A percentile compares a stretch with the other conserved stretches of the same genome.
Evolutionary conservation across 2,329 filamentous ascomycete species (phyloP).

Genomic region (Talaromyces sp.): DNA sequence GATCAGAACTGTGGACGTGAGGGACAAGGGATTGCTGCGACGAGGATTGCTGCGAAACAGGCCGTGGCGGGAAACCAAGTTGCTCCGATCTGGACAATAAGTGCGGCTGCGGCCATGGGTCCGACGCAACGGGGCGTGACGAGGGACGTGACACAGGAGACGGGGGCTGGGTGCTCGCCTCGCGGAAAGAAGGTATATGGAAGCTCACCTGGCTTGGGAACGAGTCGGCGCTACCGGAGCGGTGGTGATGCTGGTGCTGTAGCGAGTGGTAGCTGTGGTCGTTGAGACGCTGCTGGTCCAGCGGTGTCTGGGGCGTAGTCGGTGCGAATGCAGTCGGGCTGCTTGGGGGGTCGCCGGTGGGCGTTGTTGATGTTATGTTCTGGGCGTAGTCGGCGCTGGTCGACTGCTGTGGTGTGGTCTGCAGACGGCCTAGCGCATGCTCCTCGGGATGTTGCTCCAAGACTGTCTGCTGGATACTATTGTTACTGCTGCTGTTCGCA

Average conservation of each 20-base stretch:
- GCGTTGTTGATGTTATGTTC: not conserved
- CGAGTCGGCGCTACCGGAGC: slow-evolving; percentile 16
- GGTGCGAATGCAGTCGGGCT: slow-evolving; percentile 2
- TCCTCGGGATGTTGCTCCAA: not conserved
- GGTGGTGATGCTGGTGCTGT: slow-evolving; percentile 17
- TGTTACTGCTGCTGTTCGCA: not conserved
- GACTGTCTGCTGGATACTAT: not conserved
- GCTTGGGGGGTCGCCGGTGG: slow-evolving; percentile 4
- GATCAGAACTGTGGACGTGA: not conserved
- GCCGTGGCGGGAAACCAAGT: not conserved
- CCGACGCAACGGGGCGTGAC: not conserved
- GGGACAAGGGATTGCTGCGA: not conserved
- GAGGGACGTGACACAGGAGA: slow-evolving; percentile 15
- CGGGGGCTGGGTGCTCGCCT: slow-evolving; percentile 13
- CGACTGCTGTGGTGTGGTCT: not conserved
- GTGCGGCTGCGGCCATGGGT: not conserved
- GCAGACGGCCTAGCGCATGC: not conserved
- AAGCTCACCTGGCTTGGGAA: slow-evolving; percentile 18
- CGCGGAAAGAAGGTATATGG: slow-evolving; percentile 14
- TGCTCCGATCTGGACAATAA: not conserved
- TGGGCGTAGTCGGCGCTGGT: not conserved
- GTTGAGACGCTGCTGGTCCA: slow-evolving; percentile 16
- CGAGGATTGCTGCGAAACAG: not conserved
- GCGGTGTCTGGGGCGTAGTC: slow-evolving; percentile 5
- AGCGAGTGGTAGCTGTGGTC: slow-evolving; percentile 16